Base-by-base conservation (phyloP, 176 grass and related monocot genomes). In the Triticum turgidum region DNA sequence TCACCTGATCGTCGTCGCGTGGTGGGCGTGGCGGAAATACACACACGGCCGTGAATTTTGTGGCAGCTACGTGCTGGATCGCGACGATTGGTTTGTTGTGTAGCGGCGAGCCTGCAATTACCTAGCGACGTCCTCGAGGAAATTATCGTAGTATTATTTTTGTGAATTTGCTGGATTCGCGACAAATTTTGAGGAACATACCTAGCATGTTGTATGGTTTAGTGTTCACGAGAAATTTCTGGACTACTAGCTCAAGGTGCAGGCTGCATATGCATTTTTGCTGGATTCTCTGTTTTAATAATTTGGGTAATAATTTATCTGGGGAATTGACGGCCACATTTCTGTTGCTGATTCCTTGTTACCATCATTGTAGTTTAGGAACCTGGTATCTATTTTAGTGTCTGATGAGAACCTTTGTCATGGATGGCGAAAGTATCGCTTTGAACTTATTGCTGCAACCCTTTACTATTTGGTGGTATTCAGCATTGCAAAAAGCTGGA, bases 151-250 rank as follows among this genome's bases (percentile, higher is more conserved):
- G 39, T 6, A 13, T 63, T 17, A 39, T 0, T 49, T 65, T 49
- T 30, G 9, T 66, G 17, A 20, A 4, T 47, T 30, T 81, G 9
- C 7, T 76, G 62, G 10, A 42, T 67, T 81, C 15, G 25, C 27
- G 56, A 59, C 18, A 21, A 9, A 21, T 59, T 47, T 47, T 47
- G 11, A 47, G 44, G 44, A 47, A 47, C 11, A 47, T 47, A 47
- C 44, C 44, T 59, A 59, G 4, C 21, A 21, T 21, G 9, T 49
- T 61, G 22, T 17, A 25, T 66, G 79, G 42, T 44, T 30, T 9
- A 25, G 79, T 32, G 38, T 47, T 45, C 61, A 66, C 79, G 22
- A 67, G 38, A 42, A 67, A 81, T 67, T 81, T n/a, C 63, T 33
- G 1, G 51, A 17, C 3, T 29, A 2, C 20, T 34, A 81, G 42